phyloP scores from a whole-genome alignment of 768 basidiomycete species.

The Podaxis sp. region DNA sequence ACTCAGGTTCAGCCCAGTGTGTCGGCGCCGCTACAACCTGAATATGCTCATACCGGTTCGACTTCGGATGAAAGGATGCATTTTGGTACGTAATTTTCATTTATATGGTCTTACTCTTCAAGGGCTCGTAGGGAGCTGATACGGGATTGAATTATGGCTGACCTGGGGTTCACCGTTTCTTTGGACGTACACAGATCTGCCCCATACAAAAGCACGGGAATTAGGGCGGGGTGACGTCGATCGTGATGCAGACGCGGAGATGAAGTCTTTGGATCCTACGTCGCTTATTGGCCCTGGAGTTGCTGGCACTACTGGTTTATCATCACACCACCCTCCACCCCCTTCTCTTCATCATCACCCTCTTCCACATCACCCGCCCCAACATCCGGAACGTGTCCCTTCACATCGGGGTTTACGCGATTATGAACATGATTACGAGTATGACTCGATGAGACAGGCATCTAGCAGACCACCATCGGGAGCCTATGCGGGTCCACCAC shows the following conservation, averaged over 20 bases:
- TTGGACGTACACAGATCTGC: neutral
- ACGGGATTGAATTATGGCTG: neutral
- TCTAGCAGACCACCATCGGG: neutral
- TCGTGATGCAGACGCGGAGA: conserved; percentile 5
- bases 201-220: neutral
- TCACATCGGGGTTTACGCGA: neutral
- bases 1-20: neutral
- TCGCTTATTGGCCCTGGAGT: conserved; percentile 11
- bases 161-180: neutral
- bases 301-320: neutral
- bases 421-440: neutral
- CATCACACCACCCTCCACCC: neutral
- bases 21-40: neutral
- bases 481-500: neutral
- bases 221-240: neutral
- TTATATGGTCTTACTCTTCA: neutral
- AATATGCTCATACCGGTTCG: neutral
- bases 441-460: neutral
- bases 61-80: neutral
- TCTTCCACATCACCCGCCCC: neutral
- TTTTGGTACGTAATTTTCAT: conserved; percentile 1
- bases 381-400: neutral
- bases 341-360: neutral
- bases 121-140: neutral
- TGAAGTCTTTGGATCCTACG: neutral